Evolutionary conservation across 2,329 filamentous ascomycete genomes (phyloP), one percentile per base, ranked within the genome.

Genomic region (Stachybotrys echinatus): DNA sequence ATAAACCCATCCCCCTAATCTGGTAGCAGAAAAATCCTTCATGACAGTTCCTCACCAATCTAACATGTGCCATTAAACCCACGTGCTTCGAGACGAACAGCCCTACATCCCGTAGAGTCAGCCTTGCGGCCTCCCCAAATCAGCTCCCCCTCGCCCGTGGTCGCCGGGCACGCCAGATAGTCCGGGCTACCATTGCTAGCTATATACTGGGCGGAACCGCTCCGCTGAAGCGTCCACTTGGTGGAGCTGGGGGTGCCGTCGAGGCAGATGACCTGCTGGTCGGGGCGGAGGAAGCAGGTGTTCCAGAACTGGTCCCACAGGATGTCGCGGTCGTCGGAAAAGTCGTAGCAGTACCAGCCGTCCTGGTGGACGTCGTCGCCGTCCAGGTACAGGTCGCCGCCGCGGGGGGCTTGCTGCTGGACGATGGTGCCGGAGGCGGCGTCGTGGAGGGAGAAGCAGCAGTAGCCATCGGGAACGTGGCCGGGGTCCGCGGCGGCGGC

Each of bases 391-490:
- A 66, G 49, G n/a, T n/a, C n/a, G 40, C 56, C 55, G 42, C 65
- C 65, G 19, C 50, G 55, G n/a, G 38, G 10, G 7, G 49, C 48
- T 40, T 61, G 55, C 52, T 69, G 60, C 51, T 62, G 59, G 22
- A 65, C 53, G 20, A 55, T 51, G 14, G 55, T 54, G 19, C 58
- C 54, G 21, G 52, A 55, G 39, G 56, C 48, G 17, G 54, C 49
- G 14, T 67, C 62, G 23, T 57, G 57, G 19, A 68, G 54, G 10
- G 58, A 57, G 53, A 68, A 68, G 54, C 66, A 68, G 52, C 65
- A 68, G 23, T 56, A 47, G 21, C 55, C 53, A 17, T 51, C 39
- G 6, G 52, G 59, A 17, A 62, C 60, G 23, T 45, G 54, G 43
- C n/a, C 56, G 52, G 40, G 55, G 51, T 45, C 23, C 3, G 39